phyloP scores from a whole-genome alignment of 331 rosid genomes.

The Pyracantha coccinea region DNA sequence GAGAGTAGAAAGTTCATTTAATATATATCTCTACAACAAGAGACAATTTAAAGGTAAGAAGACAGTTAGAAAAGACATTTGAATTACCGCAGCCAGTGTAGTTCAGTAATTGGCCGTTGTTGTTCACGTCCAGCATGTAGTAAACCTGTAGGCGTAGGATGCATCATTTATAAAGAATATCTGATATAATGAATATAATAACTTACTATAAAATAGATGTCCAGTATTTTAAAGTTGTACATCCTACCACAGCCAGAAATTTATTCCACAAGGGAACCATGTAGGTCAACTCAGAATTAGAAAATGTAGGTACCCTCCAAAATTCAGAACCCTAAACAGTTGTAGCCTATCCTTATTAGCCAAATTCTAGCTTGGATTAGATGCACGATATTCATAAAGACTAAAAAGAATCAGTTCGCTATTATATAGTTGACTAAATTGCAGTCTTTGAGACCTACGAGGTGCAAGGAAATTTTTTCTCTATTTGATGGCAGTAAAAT shows the following conservation, averaged over 20 bases:
- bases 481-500: not conserved
- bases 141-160: constrained; percentile 55
- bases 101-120: constrained; percentile 61
- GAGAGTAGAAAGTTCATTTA: not conserved
- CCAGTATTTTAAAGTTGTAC: not conserved
- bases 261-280: not conserved
- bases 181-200: not conserved
- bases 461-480: not conserved
- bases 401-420: not conserved
- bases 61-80: not conserved
- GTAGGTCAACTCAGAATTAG: not conserved
- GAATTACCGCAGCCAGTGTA: constrained; percentile 90
- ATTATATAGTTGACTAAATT: not conserved
- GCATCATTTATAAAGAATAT: not conserved
- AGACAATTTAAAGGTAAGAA: not conserved
- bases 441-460: not conserved
- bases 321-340: not conserved
- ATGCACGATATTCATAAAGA: not conserved
- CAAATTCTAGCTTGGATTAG: not conserved
- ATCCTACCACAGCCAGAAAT: not conserved
- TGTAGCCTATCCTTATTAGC: not conserved
- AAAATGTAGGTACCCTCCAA: not conserved
- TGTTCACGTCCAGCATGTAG: constrained; percentile 74
- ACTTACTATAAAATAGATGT: not conserved
- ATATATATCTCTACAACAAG: not conserved